Conservation (phyloP, 495 filamentous ascomycete species). For the Penicillium lagena region DNA sequence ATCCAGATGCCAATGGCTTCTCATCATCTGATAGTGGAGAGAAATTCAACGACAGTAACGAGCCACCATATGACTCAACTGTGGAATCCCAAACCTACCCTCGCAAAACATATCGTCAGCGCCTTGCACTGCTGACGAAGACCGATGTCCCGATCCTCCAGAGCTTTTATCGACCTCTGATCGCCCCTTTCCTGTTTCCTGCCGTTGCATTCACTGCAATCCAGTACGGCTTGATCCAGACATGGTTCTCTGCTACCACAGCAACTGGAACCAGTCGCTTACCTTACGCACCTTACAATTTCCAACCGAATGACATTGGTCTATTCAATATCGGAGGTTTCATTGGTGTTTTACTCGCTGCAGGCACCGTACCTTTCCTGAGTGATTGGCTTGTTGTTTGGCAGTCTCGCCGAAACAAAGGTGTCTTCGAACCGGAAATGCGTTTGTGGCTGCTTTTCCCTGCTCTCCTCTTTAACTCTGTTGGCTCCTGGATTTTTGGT, state of each 20-base stretch:
- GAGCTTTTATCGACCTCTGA: slow-evolving; percentile 6
- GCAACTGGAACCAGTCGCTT: slow-evolving; percentile 4
- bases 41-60: not conserved
- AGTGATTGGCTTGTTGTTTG: slow-evolving; percentile 23
- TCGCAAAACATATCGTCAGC: slow-evolving; percentile 6
- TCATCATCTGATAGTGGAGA: not conserved
- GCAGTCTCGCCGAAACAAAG: slow-evolving; percentile 19
- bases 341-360: slow-evolving; percentile 19
- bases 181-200: slow-evolving; percentile 5
- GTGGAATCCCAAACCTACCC: slow-evolving; percentile 4
- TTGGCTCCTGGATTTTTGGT: slow-evolving; percentile 1
- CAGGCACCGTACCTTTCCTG: slow-evolving; percentile 13
- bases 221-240: slow-evolving; percentile 2
- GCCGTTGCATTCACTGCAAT: slow-evolving; percentile 2
- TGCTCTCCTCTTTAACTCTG: not conserved
- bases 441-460: slow-evolving; percentile 16
- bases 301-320: slow-evolving; percentile 19
- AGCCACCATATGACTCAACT: not conserved
- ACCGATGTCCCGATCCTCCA: slow-evolving; percentile 3
- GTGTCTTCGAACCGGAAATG: slow-evolving; percentile 25
- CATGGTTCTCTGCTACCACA: slow-evolving; percentile 3
- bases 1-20: too few species aligned
- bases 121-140: slow-evolving; percentile 6
- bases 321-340: slow-evolving; percentile 22
- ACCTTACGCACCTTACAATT: slow-evolving; percentile 22